phyloP scores from a whole-genome alignment of 2,329 filamentous ascomycete species.

The Neonectria magnoliae region DNA sequence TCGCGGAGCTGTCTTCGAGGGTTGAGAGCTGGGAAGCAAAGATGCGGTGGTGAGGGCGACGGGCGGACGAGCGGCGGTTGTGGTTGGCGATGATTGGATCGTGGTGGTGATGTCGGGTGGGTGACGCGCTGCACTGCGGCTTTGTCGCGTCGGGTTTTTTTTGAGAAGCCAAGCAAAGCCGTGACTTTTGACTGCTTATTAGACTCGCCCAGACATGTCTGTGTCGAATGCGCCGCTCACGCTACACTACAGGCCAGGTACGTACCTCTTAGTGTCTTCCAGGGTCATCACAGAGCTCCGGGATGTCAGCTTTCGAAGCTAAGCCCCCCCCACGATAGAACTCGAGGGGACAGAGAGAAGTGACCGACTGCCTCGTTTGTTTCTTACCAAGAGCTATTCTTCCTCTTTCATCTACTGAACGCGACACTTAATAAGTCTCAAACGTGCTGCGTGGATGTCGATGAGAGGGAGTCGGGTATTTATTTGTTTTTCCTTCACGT shows the following conservation, averaged over 20 bases:
- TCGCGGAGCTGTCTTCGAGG: not conserved
- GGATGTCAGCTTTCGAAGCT: not conserved
- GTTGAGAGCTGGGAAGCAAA: not conserved
- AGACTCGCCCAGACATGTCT: not conserved
- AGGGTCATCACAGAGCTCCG: not conserved
- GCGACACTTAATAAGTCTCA: too few species aligned
- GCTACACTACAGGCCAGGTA: not conserved
- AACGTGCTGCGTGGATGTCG: too few species aligned
- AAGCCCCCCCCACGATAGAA: not conserved
- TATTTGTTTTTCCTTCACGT: too few species aligned
- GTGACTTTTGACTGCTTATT: constrained; percentile 3
- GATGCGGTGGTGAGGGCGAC: not conserved
- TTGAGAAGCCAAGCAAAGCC: not conserved
- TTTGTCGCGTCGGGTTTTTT: constrained; percentile 13
- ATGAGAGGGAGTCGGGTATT: too few species aligned
- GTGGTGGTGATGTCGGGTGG: not conserved
- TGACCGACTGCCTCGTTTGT: too few species aligned
- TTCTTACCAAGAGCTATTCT: too few species aligned
- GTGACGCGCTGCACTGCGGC: constrained; percentile 17
- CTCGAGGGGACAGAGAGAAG: too few species aligned
- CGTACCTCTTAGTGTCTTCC: not conserved
- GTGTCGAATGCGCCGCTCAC: not conserved
- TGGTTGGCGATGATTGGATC: constrained; percentile 11
- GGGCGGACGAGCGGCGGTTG: not conserved
- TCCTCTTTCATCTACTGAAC: too few species aligned